Evolutionary conservation across 805 yeast genomes (phyloP).

Genomic region (Schizosaccharomyces cryophilus): DNA sequence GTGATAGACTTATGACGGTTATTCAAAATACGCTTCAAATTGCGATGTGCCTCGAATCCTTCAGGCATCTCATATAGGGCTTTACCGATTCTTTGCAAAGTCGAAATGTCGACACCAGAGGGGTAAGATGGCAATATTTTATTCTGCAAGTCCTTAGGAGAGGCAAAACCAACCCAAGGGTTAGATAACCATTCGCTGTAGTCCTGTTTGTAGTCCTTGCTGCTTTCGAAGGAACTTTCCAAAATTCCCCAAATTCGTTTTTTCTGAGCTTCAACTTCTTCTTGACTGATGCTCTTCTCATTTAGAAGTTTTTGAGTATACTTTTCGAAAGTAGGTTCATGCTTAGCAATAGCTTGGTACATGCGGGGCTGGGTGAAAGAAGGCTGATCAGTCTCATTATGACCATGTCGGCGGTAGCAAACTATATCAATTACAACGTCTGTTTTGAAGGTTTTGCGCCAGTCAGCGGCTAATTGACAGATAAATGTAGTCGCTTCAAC

Average conservation of each 20-base stretch:
- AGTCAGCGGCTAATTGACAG: constrained; percentile 92
- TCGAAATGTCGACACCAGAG: constrained; percentile 56
- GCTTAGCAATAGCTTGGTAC: constrained; percentile 77
- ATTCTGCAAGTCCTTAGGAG: constrained; percentile 87
- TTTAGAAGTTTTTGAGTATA: constrained; percentile 55
- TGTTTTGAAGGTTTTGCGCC: constrained; percentile 90
- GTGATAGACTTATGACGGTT: constrained; percentile 70
- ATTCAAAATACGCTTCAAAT: constrained; percentile 79
- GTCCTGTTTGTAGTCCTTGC: constrained; percentile 74
- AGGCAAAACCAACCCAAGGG: constrained; percentile 97
- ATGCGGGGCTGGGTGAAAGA: constrained; percentile 93
- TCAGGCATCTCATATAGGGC: constrained; percentile 65
- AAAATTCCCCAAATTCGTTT: constrained; percentile 91
- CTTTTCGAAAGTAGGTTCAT: constrained; percentile 68
- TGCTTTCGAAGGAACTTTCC: constrained; percentile 70
- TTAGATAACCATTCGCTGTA: constrained; percentile 95
- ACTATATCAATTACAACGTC: constrained; percentile 92
- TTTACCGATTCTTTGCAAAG: constrained; percentile 54
- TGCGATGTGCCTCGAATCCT: constrained; percentile 73
- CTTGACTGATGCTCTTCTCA: constrained; percentile 74
- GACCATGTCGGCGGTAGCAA: constrained; percentile 97
- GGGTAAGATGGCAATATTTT: constrained; percentile 91
- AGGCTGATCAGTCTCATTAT: constrained; percentile 98
- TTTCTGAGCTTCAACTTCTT: constrained; percentile 85
- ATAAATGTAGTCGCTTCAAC: constrained; percentile 79